Evolutionary conservation across 2,329 filamentous ascomycete genomes (phyloP).

Genomic region (Diaporthe citri): DNA sequence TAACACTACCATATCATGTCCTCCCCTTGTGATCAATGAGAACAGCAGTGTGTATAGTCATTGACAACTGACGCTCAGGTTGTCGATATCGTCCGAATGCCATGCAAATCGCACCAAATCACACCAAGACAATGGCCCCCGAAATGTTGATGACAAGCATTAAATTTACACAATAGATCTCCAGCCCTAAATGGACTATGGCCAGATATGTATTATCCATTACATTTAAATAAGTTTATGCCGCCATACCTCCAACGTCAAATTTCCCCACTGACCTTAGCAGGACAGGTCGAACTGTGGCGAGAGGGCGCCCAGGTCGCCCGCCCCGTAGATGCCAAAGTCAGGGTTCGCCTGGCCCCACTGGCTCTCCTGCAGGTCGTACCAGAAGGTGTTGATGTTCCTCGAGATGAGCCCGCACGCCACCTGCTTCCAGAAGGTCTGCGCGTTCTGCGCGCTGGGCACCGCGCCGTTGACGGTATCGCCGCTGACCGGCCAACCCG

Average conservation of each 20-base stretch:
- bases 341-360: slow-evolving; percentile 25
- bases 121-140: not conserved
- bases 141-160: not conserved
- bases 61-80: not conserved
- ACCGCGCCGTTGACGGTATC: slow-evolving; percentile 71
- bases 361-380: slow-evolving; percentile 58
- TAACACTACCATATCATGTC: not conserved
- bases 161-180: slow-evolving; percentile 2
- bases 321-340: slow-evolving; percentile 20
- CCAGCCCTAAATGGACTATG: not conserved
- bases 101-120: not conserved
- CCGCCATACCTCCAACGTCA: not conserved
- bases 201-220: slow-evolving; percentile 19
- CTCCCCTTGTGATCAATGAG: too few species aligned
- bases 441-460: slow-evolving; percentile 75
- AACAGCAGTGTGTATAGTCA: not conserved
- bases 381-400: slow-evolving; percentile 79
- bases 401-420: slow-evolving; percentile 76
- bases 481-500: slow-evolving; percentile 86
- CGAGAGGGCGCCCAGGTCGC: slow-evolving; percentile 17
- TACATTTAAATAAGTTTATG: slow-evolving; percentile 2
- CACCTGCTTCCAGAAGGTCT: slow-evolving; percentile 84
- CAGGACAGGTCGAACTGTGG: slow-evolving; percentile 23
- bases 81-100: not conserved
- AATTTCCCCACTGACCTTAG: not conserved